These are phyloP conservation scores for Auriculariales sp. DNA, from an alignment of 768 basidiomycete genomes.

Conservation along the genomic window DNA sequence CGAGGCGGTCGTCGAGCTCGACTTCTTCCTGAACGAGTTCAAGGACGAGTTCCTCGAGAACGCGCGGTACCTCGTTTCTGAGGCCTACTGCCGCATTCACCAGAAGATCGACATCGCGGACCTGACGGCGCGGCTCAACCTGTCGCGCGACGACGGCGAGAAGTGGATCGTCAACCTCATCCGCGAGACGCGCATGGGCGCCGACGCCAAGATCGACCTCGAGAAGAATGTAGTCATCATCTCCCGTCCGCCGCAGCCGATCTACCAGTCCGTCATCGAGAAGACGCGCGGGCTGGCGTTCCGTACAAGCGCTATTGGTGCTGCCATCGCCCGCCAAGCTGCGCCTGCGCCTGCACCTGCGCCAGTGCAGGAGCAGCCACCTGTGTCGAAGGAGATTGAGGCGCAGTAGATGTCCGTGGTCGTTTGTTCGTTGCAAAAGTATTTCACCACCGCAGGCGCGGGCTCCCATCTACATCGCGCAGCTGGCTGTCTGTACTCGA, in stretches of 20 bases:
- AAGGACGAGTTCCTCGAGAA: constrained; percentile 94
- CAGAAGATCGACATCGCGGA: constrained; percentile 87
- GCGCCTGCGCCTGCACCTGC: background rate
- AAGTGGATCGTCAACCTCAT: constrained; percentile 99
- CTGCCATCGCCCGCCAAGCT: constrained; percentile 38
- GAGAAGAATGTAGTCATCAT: constrained; percentile 99
- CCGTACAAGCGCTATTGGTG: constrained; percentile 79
- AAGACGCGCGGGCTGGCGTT: constrained; percentile 86
- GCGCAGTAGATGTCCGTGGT: too few species aligned
- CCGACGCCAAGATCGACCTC: constrained; percentile 94
- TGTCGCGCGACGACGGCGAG: constrained; percentile 90
- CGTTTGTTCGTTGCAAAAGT: too few species aligned
- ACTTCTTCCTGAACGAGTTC: constrained; percentile 88
- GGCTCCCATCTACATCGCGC: too few species aligned
- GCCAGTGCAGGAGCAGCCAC: background rate
- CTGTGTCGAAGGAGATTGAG: background rate
- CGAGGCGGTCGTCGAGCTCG: constrained; percentile 72
- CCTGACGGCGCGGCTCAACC: constrained; percentile 82
- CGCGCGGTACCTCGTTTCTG: constrained; percentile 88
- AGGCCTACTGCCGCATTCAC: constrained; percentile 96
- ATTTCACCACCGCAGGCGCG: too few species aligned
- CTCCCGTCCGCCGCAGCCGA: constrained; percentile 73
- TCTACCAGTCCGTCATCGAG: constrained; percentile 90
- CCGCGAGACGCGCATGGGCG: constrained; percentile 90
- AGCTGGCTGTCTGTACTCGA: too few species aligned